phyloP scores from a whole-genome alignment of 257 asterid species.

The Nicotiana obtusifolia region DNA sequence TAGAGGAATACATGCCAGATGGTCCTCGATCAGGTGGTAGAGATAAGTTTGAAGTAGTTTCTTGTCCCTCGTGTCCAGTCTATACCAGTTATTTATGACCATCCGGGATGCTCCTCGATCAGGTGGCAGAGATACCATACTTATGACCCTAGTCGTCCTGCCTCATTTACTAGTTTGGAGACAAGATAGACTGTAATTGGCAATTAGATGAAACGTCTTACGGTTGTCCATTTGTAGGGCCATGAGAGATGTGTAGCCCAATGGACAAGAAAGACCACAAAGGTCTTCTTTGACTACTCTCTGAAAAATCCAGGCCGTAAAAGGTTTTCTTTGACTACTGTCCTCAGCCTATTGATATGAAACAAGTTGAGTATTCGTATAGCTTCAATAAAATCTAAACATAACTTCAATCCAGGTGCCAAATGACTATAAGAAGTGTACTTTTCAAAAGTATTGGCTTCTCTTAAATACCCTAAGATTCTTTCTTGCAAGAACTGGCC shows the following conservation, averaged over 20 bases:
- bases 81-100: neutral
- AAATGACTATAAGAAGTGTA: neutral
- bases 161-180: neutral
- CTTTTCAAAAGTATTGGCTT: neutral
- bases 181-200: neutral
- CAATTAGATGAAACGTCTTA: neutral
- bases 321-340: neutral
- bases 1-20: no score
- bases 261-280: neutral
- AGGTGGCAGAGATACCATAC: neutral
- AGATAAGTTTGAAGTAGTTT: neutral
- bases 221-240: neutral
- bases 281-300: neutral
- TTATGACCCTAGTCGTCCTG: neutral
- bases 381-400: neutral
- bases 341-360: neutral
- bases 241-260: neutral
- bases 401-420: neutral
- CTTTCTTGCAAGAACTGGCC: neutral
- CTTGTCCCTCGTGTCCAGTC: neutral
- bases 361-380: neutral
- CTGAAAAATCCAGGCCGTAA: neutral
- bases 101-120: neutral
- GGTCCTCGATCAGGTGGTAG: no score
- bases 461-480: neutral